phyloP scores from a whole-genome alignment of 345 rosid genomes.

The Kernera saxatilis region DNA sequence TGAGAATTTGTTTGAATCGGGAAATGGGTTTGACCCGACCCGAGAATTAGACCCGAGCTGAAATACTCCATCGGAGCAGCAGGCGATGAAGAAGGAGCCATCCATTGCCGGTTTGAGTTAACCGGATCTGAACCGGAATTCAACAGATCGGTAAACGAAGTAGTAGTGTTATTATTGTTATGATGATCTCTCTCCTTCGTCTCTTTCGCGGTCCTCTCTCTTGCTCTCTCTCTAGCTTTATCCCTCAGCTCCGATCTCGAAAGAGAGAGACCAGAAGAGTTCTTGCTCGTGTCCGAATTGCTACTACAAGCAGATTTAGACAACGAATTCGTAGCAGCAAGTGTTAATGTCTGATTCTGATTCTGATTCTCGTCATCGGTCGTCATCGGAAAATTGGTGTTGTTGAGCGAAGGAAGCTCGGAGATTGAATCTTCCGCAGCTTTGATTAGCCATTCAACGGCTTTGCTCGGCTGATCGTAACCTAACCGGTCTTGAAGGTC shows the following conservation, averaged over 20 bases:
- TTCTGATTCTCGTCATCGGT: constrained; percentile 61
- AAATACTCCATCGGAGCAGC: constrained; percentile 62
- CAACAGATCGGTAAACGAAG: constrained; percentile 81
- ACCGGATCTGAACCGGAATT: constrained; percentile 54
- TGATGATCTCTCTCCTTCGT: constrained; percentile 63
- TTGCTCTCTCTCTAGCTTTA: constrained; percentile 74
- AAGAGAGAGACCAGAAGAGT: constrained; percentile 70
- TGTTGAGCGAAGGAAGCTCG: constrained; percentile 78
- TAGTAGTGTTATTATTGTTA: constrained; percentile 24
- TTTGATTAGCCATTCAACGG: constrained; percentile 93
- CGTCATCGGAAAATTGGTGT: constrained; percentile 48
- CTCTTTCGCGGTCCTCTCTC: constrained; percentile 80
- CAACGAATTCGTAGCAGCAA: constrained; percentile 26
- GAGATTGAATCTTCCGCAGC: constrained; percentile 75
- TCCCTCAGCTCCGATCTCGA: constrained; percentile 67
- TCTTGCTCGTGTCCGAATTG: constrained; percentile 91
- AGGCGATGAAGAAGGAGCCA: constrained; percentile 28
- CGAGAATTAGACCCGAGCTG: constrained; percentile 40
- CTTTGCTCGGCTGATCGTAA: constrained; percentile 95
- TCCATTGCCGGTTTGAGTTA: constrained; percentile 47
- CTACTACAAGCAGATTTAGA: constrained; percentile 95
- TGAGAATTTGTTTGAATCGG: constrained; percentile 42
- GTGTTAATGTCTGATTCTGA: constrained; percentile 45
- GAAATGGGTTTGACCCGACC: constrained; percentile 34
- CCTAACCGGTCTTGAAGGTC: constrained; percentile 95